These are phyloP conservation scores for Corymbia citriodora DNA, from an alignment of 441 rosid genomes.

Conservation along the genomic window DNA sequence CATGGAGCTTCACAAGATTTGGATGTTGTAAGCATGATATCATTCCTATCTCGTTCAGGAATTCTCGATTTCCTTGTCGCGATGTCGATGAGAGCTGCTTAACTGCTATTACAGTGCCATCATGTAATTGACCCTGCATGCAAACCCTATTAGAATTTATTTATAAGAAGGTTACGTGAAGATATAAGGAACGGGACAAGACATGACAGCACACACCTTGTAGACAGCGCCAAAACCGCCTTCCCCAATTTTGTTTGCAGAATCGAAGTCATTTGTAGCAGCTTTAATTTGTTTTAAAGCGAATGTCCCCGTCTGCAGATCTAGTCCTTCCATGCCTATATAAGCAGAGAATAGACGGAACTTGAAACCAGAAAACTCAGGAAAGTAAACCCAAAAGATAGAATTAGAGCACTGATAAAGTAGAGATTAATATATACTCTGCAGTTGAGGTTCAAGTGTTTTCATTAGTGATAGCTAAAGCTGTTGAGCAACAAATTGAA, in stretches of 20 bases:
- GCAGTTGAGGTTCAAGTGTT: background rate
- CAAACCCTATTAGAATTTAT: background rate
- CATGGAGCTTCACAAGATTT: slow-evolving; percentile 47
- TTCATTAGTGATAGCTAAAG: background rate
- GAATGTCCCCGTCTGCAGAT: slow-evolving; percentile 41
- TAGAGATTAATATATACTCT: background rate
- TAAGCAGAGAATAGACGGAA: background rate
- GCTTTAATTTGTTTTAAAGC: slow-evolving; percentile 54
- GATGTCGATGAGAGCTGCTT: slow-evolving; percentile 58
- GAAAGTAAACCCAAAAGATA: background rate
- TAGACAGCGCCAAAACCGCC: slow-evolving; percentile 87
- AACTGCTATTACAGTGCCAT: slow-evolving; percentile 43
- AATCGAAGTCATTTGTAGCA: slow-evolving; percentile 63
- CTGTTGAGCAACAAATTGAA: background rate
- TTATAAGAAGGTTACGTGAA: background rate
- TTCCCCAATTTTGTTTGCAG: slow-evolving; percentile 71
- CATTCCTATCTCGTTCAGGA: slow-evolving; percentile 52
- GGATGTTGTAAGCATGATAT: slow-evolving; percentile 49
- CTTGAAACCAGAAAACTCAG: background rate
- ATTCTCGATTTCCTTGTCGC: slow-evolving; percentile 47
- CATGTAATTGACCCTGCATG: slow-evolving; percentile 37
- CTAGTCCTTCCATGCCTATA: slow-evolving; percentile 28
- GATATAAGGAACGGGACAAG: background rate
- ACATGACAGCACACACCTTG: slow-evolving; percentile 33
- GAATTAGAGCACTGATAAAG: background rate